Evolutionary conservation across 177 flowering plant species (phyloP).

Genomic region (Vitis hybrid): DNA sequence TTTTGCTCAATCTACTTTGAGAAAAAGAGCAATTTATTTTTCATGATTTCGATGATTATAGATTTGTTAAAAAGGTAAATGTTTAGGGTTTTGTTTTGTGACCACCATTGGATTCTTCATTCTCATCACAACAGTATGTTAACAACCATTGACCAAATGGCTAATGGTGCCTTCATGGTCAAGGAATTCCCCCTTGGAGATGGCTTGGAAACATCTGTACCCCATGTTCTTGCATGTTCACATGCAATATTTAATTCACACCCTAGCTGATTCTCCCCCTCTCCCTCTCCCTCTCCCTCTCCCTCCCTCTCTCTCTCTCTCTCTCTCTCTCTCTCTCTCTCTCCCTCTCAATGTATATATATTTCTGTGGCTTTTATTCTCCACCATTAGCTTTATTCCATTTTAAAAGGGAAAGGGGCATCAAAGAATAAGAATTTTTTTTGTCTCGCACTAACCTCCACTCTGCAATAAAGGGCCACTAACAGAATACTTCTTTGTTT

Average conservation of each 20-base stretch:
- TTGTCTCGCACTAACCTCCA: conserved; percentile 28
- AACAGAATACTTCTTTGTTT: not conserved
- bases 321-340: conserved; percentile 4
- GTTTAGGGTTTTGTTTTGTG: not conserved
- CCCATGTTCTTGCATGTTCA: conserved; percentile 33
- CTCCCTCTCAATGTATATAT: not conserved
- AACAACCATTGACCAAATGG: conserved; percentile 16
- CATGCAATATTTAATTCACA: not conserved
- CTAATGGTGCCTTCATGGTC: conserved; percentile 2
- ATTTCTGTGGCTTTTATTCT: not conserved
- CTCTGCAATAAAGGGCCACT: conserved; percentile 14
- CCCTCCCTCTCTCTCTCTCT: not conserved
- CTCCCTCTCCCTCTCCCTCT: not conserved
- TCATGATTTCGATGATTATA: no score
- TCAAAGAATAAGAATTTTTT: conserved; percentile 41
- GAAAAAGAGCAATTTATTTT: not conserved
- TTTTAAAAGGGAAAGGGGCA: conserved; percentile 20
- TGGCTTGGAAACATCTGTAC: conserved; percentile 27
- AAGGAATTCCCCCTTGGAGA: conserved; percentile 7
- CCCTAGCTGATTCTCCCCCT: not conserved
- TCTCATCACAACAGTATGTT: not conserved
- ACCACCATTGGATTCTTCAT: conserved; percentile 21
- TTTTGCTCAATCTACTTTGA: not conserved
- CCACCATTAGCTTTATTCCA: conserved; percentile 29
- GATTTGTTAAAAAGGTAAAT: no score